Evolutionary conservation across 345 rosid species (phyloP).

Genomic region (Sonneratia caseolaris): DNA sequence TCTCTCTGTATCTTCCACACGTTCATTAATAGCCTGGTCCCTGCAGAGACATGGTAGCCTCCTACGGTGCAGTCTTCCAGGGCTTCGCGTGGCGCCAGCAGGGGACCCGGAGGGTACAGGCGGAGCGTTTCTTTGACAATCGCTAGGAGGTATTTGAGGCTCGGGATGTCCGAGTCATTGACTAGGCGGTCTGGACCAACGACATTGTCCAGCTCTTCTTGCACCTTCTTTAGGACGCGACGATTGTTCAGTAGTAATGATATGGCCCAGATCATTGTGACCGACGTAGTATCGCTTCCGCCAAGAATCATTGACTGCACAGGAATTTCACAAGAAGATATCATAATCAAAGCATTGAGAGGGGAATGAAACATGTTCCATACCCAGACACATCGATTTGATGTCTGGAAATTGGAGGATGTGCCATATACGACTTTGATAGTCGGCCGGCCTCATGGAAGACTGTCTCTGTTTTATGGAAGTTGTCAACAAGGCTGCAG

Average conservation of each 20-base stretch:
- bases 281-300: background rate
- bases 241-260: constrained; percentile 24
- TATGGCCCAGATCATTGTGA: constrained; percentile 19
- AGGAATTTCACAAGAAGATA: no score
- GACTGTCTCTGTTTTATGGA: no score
- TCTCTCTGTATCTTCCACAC: constrained; percentile 55
- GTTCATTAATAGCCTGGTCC: constrained; percentile 38
- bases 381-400: no score
- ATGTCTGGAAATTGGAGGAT: no score
- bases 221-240: constrained; percentile 9
- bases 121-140: constrained; percentile 14
- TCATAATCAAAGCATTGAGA: background rate
- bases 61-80: constrained; percentile 30
- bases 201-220: constrained; percentile 16
- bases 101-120: constrained; percentile 12
- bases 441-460: no score
- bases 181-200: constrained; percentile 13
- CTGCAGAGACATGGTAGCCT: constrained; percentile 35
- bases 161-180: constrained; percentile 18
- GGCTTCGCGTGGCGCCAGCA: constrained; percentile 38
- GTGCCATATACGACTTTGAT: no score
- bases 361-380: no score
- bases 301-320: background rate
- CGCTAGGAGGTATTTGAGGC: constrained; percentile 16
- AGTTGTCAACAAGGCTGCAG: no score